phyloP scores from a whole-genome alignment of 495 filamentous ascomycete genomes.

The Penicillium daleae region DNA sequence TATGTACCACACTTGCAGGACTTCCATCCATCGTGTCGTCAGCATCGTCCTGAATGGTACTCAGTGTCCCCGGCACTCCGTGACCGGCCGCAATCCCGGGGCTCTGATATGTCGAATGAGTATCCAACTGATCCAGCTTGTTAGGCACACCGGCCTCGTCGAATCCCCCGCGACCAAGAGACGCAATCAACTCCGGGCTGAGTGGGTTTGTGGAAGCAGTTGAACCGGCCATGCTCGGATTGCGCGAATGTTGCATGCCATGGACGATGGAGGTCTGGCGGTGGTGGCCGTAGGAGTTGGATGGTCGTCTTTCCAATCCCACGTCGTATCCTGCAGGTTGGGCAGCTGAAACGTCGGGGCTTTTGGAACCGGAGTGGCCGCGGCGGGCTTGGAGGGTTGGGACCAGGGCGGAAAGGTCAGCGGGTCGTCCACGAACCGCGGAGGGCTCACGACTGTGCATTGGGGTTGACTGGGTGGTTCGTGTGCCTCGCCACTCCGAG shows the following conservation, averaged over 20 bases:
- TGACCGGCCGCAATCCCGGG: conserved; percentile 29
- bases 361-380: conserved; percentile 60
- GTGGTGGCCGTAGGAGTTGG: conserved; percentile 81
- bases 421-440: conserved; percentile 47
- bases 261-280: conserved; percentile 94
- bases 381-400: conserved; percentile 51
- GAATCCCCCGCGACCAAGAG: conserved; percentile 52
- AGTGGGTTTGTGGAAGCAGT: conserved; percentile 75
- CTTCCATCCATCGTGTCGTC: conserved; percentile 30
- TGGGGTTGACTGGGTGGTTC: conserved; percentile 54
- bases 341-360: conserved; percentile 47
- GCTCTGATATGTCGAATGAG: conserved; percentile 30
- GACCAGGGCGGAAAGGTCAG: conserved; percentile 43
- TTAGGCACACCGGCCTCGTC: conserved; percentile 29
- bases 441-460: conserved; percentile 54
- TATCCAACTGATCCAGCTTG: conserved; percentile 41
- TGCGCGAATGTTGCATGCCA: conserved; percentile 91
- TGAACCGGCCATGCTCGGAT: conserved; percentile 68
- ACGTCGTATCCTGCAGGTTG: conserved; percentile 54
- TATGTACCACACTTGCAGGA: conserved; percentile 36
- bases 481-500: conserved; percentile 45
- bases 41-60: conserved; percentile 48
- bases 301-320: conserved; percentile 69
- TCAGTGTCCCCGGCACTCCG: conserved; percentile 36
- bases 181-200: conserved; percentile 80